Evolutionary conservation across 768 basidiomycete genomes (phyloP).

Genomic region (Mycena belliarum): DNA sequence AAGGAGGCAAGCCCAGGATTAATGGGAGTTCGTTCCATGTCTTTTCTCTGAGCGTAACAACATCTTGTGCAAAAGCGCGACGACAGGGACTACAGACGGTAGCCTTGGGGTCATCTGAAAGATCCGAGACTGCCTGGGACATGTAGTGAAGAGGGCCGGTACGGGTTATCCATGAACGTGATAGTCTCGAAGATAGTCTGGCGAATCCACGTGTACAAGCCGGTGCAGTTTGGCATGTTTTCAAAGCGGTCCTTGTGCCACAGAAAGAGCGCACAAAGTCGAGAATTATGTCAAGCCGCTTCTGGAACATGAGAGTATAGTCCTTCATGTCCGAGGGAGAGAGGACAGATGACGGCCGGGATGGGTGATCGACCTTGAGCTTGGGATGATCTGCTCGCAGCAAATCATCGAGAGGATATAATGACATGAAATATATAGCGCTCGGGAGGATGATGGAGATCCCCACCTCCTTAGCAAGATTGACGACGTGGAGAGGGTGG

Average conservation of each 20-base stretch:
- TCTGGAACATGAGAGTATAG: constrained; percentile 61
- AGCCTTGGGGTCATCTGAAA: constrained; percentile 33
- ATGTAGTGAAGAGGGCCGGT: constrained; percentile 59
- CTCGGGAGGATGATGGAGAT: constrained; percentile 49
- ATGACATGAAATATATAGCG: constrained; percentile 21
- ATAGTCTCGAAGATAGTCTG: constrained; percentile 42
- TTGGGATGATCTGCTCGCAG: constrained; percentile 57
- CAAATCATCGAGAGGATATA: constrained; percentile 28
- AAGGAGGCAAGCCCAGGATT: constrained; percentile 46
- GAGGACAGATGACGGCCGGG: constrained; percentile 48
- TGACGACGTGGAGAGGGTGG: constrained; percentile 59
- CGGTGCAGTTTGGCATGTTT: constrained; percentile 31
- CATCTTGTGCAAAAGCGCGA: constrained; percentile 42
- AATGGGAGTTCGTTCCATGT: constrained; percentile 51
- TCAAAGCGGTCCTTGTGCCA: constrained; percentile 29
- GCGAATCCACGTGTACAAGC: constrained; percentile 45
- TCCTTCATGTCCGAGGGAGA: constrained; percentile 42
- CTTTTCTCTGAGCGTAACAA: constrained; percentile 36
- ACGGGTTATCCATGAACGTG: constrained; percentile 48
- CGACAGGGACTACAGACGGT: constrained; percentile 48
- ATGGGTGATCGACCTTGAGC: constrained; percentile 47
- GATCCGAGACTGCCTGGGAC: constrained; percentile 43
- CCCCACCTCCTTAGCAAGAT: constrained; percentile 54
- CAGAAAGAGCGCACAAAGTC: constrained; percentile 50
- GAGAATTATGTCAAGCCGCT: constrained; percentile 48